Conservation (phyloP, 176 grass and related monocot genomes). For the Oryza punctata region DNA sequence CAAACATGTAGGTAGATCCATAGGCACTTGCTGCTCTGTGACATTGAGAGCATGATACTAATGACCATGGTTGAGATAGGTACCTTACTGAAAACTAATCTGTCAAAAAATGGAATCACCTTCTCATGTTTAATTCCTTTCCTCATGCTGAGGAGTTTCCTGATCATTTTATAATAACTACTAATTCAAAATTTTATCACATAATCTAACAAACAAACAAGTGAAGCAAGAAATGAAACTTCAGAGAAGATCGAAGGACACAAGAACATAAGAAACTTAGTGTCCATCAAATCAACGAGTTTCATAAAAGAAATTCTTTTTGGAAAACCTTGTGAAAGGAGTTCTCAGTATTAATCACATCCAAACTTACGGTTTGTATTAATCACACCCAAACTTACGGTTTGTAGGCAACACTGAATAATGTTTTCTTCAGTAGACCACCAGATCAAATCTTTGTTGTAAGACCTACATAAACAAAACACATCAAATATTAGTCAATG, state of each 20-base stretch:
- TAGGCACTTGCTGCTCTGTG: too few relatives aligned
- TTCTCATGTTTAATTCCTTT: conserved; percentile 79
- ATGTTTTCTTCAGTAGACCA: conserved; percentile 71
- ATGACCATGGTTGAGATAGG: too few relatives aligned
- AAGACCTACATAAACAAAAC: conserved; percentile 59
- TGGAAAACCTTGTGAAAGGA: neutral
- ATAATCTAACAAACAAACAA: conserved; percentile 10
- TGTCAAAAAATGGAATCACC: conserved; percentile 79
- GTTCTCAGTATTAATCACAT: neutral
- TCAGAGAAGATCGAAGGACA: neutral
- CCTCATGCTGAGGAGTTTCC: conserved; percentile 71
- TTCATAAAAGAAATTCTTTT: neutral
- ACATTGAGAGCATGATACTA: too few relatives aligned
- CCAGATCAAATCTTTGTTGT: conserved; percentile 69
- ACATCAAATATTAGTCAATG: conserved; percentile 3
- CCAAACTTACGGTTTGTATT: conserved; percentile 69
- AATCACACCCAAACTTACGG: conserved; percentile 51
- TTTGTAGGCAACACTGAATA: conserved; percentile 82
- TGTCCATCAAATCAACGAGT: neutral
- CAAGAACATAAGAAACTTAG: conserved; percentile 23
- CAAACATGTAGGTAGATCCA: too few relatives aligned
- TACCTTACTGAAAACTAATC: conserved; percentile 94
- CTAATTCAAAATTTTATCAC: conserved; percentile 21
- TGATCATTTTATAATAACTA: conserved; percentile 44
- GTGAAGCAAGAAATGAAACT: neutral